Evolutionary conservation across 495 filamentous ascomycete genomes (phyloP), one percentile per base, ranked within the genome.

Genomic region (Penicillium samsonianum): DNA sequence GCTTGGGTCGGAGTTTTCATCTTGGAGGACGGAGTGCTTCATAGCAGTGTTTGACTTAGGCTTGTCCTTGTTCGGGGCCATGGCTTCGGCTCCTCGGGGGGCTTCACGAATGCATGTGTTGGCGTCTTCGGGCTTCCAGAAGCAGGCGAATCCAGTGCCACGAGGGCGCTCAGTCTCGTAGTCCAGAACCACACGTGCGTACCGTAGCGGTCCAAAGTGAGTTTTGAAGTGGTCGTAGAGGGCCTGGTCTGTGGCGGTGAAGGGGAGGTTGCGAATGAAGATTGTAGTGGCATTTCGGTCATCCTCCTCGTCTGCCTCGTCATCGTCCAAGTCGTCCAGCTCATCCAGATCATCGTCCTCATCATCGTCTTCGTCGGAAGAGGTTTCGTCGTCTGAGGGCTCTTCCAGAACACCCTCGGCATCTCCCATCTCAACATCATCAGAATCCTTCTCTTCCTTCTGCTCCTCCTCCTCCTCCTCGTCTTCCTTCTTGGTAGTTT

Each of bases 251-350:
- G 86, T 85, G 31, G 82, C 83, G 14, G 88, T 88, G 70, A 95
- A 99, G 1, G 94, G 92, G 22, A 99, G 78, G 66, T 99, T 99
- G 57, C 94, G 90, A 63, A 98, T 82, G 77, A 99, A 99, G 38
- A 97, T 73, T 0, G 92, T 96, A 11, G 83, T 83, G 4, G 79
- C 80, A 60, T 87, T 88, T 82, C 84, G 60, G 58, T 73, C 67
- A 56, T 76, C 71, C 56, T 78, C 74, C 47, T 79, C 73, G 30
- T 78, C 79, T 37, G 80, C 78, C 31, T 83, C 80, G 0, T 83
- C 79, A 19, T 82, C 78, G 72, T 76, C 48, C 66, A 67, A 55
- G 50, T 77, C 60, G 7, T 59, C 65, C 33, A 59, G 12, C 12
- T 61, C 65, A 10, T 65, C 59, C 38, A 59, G 16, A 1, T 71